A percentile compares a stretch with the other conserved stretches of the same genome.
Evolutionary conservation across 495 filamentous ascomycete species (phyloP).

Genomic region (Trichoderma reesei): DNA sequence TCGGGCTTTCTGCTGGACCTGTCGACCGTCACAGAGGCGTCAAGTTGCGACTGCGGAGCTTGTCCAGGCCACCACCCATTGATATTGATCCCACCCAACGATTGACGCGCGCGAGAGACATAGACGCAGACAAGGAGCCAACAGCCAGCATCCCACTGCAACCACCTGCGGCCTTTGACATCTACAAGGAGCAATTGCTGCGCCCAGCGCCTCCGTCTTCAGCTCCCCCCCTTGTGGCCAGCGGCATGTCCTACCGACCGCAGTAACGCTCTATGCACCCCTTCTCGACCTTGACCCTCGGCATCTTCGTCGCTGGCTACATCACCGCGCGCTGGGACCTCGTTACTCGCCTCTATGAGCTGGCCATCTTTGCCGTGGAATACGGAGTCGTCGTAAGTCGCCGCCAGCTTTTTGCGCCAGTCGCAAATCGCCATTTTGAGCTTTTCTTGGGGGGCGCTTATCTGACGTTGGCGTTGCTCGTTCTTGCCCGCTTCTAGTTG

Average conservation of each 20-base stretch:
- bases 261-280: conserved; percentile 72
- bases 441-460: not conserved
- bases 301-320: conserved; percentile 98
- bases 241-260: conserved; percentile 20
- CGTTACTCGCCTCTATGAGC: conserved; percentile 87
- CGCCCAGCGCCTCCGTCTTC: too few species aligned
- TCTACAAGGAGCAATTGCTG: not conserved
- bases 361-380: conserved; percentile 95
- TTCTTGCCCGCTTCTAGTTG: conserved; percentile 19
- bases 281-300: conserved; percentile 85
- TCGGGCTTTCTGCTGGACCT: not conserved
- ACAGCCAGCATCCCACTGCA: not conserved
- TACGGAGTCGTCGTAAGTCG: conserved; percentile 89
- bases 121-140: not conserved
- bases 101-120: not conserved
- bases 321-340: conserved; percentile 98
- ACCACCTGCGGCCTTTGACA: not conserved
- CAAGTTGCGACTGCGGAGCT: not conserved
- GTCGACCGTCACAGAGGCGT: not conserved
- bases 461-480: conserved; percentile 5
- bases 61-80: too few species aligned
- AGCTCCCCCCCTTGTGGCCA: not conserved
- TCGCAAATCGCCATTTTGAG: not conserved
- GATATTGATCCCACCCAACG: too few species aligned
- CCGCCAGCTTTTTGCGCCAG: not conserved